These are phyloP conservation scores for Plasmodium fragile DNA, from an alignment of 169 alveolate species.

Conservation along the genomic window DNA sequence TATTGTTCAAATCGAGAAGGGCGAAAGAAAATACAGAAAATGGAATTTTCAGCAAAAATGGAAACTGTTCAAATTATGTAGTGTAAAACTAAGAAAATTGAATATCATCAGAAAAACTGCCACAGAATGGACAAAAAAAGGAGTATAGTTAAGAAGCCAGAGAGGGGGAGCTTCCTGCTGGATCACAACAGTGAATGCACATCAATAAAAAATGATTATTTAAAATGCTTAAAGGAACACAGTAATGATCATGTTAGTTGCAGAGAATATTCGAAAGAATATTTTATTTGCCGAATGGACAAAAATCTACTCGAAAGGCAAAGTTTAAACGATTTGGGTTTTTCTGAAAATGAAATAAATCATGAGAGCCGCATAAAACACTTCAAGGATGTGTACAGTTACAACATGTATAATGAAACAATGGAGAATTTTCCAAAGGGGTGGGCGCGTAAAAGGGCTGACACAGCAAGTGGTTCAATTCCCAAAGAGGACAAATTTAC, in stretches of 20 bases:
- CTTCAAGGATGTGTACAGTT: conserved; percentile 67
- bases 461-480: not conserved
- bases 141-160: conserved; percentile 75
- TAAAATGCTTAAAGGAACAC: conserved; percentile 73
- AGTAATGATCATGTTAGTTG: conserved; percentile 77
- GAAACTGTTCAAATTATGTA: not conserved
- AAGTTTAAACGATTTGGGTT: conserved; percentile 56
- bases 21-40: conserved; percentile 2
- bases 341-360: conserved; percentile 59
- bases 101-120: not conserved
- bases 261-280: conserved; percentile 74
- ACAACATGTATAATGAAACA: conserved; percentile 46
- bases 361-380: conserved; percentile 51
- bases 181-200: conserved; percentile 79
- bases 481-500: not conserved
- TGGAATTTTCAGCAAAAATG: not conserved
- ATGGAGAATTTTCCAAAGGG: conserved; percentile 36
- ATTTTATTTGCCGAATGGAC: conserved; percentile 79
- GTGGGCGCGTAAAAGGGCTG: not conserved
- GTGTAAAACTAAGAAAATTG: not conserved
- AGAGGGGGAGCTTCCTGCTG: conserved; percentile 75
- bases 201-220: conserved; percentile 58
- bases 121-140: conserved; percentile 55
- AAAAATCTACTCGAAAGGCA: conserved; percentile 68
- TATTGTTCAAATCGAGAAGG: not conserved